These are phyloP conservation scores for Lactarius tabidus DNA, from an alignment of 768 basidiomycete genomes.

Conservation along the genomic window DNA sequence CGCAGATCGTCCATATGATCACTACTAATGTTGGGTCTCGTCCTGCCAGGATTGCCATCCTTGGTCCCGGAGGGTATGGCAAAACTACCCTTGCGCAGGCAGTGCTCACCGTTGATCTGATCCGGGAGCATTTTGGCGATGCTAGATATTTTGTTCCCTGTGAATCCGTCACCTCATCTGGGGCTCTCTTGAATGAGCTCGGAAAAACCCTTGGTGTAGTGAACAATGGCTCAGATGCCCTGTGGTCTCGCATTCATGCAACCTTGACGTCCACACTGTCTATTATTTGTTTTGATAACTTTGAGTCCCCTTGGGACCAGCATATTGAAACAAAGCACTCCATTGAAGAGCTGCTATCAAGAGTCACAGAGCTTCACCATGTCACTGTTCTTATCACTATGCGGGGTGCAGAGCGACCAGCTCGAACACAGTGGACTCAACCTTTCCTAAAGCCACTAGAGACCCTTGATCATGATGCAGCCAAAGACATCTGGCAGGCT, in stretches of 20 bases:
- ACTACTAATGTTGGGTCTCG: not conserved
- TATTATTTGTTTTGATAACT: not conserved
- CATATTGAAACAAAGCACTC: not conserved
- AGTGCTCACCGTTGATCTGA: no score
- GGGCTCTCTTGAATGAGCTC: not conserved
- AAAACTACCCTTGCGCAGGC: not conserved
- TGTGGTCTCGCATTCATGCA: not conserved
- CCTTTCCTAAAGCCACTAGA: not conserved
- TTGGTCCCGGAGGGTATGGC: not conserved
- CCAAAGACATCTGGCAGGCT: not conserved
- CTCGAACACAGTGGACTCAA: not conserved
- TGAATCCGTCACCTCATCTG: not conserved
- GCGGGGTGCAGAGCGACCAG: not conserved
- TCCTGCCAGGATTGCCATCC: not conserved
- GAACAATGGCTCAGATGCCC: not conserved
- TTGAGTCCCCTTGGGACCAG: conserved; percentile 25
- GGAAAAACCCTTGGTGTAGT: not conserved
- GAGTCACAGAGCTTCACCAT: not conserved
- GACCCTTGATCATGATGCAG: not conserved
- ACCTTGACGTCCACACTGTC: not conserved
- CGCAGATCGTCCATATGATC: not conserved
- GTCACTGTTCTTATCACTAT: not conserved
- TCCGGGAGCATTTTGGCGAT: conserved; percentile 24
- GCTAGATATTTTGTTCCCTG: conserved; percentile 9
- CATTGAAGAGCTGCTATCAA: not conserved